These are phyloP conservation scores for Arthrobotrys sphaeroides DNA, from an alignment of 2,329 filamentous ascomycete genomes.

Conservation along the genomic window DNA sequence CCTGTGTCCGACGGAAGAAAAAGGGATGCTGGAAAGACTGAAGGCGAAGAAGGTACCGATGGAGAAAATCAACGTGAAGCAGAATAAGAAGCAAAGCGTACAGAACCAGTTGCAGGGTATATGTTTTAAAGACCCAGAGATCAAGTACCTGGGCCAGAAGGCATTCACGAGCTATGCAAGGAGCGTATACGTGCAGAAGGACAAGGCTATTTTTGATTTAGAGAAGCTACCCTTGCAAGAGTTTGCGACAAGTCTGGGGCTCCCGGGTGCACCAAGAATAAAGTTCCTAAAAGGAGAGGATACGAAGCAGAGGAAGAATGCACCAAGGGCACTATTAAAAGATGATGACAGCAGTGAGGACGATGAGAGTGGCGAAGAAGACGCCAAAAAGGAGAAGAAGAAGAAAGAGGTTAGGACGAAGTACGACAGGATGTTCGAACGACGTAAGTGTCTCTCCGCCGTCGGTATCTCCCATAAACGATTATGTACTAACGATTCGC, in stretches of 20 bases:
- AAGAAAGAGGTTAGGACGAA: slow-evolving; percentile 87
- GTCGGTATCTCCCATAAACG: background rate
- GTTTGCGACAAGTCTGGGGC: slow-evolving; percentile 82
- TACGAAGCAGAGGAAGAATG: slow-evolving; percentile 86
- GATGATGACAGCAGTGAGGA: slow-evolving; percentile 68
- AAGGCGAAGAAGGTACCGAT: slow-evolving; percentile 91
- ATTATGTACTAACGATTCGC: slow-evolving; percentile 13
- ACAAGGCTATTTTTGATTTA: slow-evolving; percentile 90
- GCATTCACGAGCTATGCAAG: slow-evolving; percentile 90
- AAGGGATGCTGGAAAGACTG: slow-evolving; percentile 85
- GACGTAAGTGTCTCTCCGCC: slow-evolving; percentile 65
- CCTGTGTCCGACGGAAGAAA: slow-evolving; percentile 88
- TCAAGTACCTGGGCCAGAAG: slow-evolving; percentile 96
- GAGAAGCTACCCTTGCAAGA: slow-evolving; percentile 84
- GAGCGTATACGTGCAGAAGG: slow-evolving; percentile 85
- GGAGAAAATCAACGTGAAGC: slow-evolving; percentile 82
- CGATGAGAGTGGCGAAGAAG: slow-evolving; percentile 64
- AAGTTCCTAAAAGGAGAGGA: slow-evolving; percentile 92
- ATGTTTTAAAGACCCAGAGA: slow-evolving; percentile 91
- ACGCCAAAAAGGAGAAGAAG: slow-evolving; percentile 65
- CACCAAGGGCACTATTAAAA: slow-evolving; percentile 72
- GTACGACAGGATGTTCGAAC: slow-evolving; percentile 97
- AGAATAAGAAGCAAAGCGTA: slow-evolving; percentile 89
- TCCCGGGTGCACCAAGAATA: slow-evolving; percentile 91
- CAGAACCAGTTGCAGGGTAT: slow-evolving; percentile 87